A percentile compares a stretch with the other conserved stretches of the same genome.
These are phyloP conservation scores for Pelargonium australe DNA, from an alignment of 441 rosid genomes.

Conservation along the genomic window DNA sequence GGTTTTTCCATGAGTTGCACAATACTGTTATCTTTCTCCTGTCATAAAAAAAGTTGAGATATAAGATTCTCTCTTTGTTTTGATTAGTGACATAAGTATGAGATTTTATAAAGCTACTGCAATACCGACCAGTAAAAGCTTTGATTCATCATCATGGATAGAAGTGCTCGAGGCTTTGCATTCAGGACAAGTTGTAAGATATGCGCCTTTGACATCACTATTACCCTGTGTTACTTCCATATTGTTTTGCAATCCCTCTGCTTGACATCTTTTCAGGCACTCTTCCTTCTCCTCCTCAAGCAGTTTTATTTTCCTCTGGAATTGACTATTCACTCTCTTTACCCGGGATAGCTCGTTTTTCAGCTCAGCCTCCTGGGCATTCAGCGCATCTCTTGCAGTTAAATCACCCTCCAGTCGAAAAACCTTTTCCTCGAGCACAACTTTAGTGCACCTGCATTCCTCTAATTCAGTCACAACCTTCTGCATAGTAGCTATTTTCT, in stretches of 20 bases:
- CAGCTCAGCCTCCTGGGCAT: conserved; percentile 45
- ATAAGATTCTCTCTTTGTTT: background rate
- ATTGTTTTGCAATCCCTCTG: conserved; percentile 31
- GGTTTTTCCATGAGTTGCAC: conserved; percentile 14
- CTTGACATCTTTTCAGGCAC: conserved; percentile 23
- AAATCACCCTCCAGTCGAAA: conserved; percentile 30
- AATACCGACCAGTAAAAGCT: conserved; percentile 18
- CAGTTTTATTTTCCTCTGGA: conserved; percentile 33
- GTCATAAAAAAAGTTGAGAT: conserved; percentile 19
- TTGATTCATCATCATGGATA: conserved; percentile 12
- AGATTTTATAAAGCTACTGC: background rate
- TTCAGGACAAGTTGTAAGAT: conserved; percentile 24
- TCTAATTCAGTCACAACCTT: conserved; percentile 33
- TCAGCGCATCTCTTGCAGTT: conserved; percentile 51
- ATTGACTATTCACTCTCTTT: conserved; percentile 35
- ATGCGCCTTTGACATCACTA: conserved; percentile 14
- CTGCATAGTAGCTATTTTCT: conserved; percentile 34
- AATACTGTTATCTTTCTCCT: conserved; percentile 21
- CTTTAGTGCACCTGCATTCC: conserved; percentile 28
- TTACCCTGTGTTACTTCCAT: conserved; percentile 33
- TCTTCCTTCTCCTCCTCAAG: conserved; percentile 43
- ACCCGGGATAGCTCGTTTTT: conserved; percentile 48
- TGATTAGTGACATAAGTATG: conserved; percentile 1
- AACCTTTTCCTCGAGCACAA: conserved; percentile 38
- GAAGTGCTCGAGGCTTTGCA: conserved; percentile 19